Base-by-base conservation (phyloP, 2,329 filamentous ascomycete species). In the Aureobasidium zeae region DNA sequence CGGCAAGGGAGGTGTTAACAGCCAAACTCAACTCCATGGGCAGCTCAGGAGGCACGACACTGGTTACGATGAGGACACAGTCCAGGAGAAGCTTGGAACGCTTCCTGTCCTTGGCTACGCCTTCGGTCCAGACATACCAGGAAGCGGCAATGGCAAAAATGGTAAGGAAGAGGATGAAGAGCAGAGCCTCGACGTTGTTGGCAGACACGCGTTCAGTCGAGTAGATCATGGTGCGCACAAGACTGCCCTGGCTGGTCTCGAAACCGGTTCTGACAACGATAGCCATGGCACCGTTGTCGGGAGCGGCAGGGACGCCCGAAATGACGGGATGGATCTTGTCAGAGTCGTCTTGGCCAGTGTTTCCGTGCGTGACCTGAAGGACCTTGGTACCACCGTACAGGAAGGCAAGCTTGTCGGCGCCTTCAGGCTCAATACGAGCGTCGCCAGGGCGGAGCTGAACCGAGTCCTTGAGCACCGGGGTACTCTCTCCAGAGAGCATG, bases 141-240 rank as follows among this genome's bases (percentile, higher is more conserved):
- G 91, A 94, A 41, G 91, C 91, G 45, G 91, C 93, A 61, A 98
- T 77, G 55, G 93, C 93, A 67, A 98, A 98, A 55, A 96, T 77
- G 44, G 94, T 76, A 20, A 98, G 75, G 73, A 98, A 98, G 48
- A 98, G 74, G 53, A 98, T 98, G 70, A 98, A 98, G 49, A 94
- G 74, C n/a, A 98, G 69, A 2, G 91, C 91, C 66, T 98, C 91
- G 32, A 81, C 81, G 58, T 98, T 96, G 68, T 95, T 95, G 55
- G 91, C 91, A n/a, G 89, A 96, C 17, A 98, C 89, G 52, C 89
- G 86, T 65, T 98, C 91, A 2, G 91, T 98, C 1, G 93, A 95
- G 70, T 94, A 98, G 58, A 98, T 98, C 91, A 98, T 98, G 53
- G 91, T 98, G 50, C 91, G 84, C 48, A 98, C 91, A 48, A 98